phyloP scores from a whole-genome alignment of 2,329 filamentous ascomycete genomes.

The Botryosphaeria dothidea region DNA sequence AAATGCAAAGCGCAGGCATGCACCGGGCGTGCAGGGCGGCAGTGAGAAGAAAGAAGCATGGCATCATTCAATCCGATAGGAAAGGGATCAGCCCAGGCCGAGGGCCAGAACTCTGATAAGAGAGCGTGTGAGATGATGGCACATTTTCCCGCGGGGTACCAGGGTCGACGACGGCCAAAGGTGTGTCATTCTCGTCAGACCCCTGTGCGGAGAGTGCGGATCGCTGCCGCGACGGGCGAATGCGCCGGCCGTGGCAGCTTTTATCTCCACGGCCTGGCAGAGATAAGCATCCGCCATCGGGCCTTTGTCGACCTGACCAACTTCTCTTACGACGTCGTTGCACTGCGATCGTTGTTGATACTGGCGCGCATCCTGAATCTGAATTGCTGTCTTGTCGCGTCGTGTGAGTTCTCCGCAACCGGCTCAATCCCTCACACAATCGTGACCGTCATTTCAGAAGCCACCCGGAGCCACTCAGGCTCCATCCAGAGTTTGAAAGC shows the following conservation, averaged over 20 bases:
- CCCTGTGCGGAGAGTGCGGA: neutral
- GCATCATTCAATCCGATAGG: neutral
- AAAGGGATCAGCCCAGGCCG: neutral
- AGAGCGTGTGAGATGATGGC: neutral
- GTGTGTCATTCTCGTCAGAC: neutral
- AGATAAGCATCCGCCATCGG: slow-evolving; percentile 12
- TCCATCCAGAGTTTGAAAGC: neutral
- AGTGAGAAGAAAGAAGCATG: neutral
- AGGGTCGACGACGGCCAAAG: neutral
- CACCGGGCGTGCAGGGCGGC: neutral
- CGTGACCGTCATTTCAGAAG: neutral
- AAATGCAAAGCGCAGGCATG: neutral
- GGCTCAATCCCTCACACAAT: no score
- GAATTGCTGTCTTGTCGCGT: neutral
- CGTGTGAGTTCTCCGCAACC: no score
- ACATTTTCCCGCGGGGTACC: slow-evolving; percentile 2
- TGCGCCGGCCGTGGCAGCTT: neutral
- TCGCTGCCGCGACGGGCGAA: neutral
- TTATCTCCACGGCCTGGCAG: neutral
- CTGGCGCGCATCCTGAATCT: neutral
- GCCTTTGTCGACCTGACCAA: slow-evolving; percentile 1
- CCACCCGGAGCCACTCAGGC: neutral
- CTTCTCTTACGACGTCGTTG: slow-evolving; percentile 8
- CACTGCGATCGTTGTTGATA: neutral
- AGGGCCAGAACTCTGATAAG: slow-evolving; percentile 10